Evolutionary conservation across 345 rosid species (phyloP).

Genomic region (Boechera stricta): DNA sequence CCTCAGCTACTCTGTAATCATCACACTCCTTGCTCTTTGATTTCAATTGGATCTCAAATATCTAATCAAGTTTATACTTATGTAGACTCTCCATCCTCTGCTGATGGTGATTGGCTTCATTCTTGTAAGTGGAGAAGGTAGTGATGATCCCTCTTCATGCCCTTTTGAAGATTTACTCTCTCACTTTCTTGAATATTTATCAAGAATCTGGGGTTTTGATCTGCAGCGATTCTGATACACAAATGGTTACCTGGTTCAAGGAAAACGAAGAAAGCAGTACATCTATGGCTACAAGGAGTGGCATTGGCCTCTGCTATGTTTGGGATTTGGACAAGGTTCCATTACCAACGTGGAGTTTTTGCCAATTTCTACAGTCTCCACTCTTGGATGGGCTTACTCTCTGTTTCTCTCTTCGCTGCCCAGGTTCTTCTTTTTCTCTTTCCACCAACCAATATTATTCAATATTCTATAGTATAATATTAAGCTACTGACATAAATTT

Average conservation of each 20-base stretch:
- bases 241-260: conserved; percentile 95
- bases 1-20: conserved; percentile 65
- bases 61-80: not conserved
- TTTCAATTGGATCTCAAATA: not conserved
- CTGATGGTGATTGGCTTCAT: conserved; percentile 97
- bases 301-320: conserved; percentile 83
- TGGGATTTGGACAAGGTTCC: conserved; percentile 94
- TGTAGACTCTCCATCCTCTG: conserved; percentile 75
- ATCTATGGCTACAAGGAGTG: conserved; percentile 82
- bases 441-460: conserved; percentile 31
- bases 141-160: not conserved
- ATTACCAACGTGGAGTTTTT: conserved; percentile 59
- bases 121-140: conserved; percentile 94
- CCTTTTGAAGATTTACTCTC: not conserved
- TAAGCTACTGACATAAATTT: not conserved
- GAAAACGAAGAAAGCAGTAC: conserved; percentile 80
- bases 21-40: conserved; percentile 10
- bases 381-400: conserved; percentile 98
- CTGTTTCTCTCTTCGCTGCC: conserved; percentile 77
- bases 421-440: conserved; percentile 57
- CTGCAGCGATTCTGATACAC: conserved; percentile 83
- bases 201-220: conserved; percentile 10
- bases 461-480: not conserved
- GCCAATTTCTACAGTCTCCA: conserved; percentile 91
- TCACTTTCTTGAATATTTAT: not conserved